These are phyloP conservation scores for Epichloe gansuensis DNA, from an alignment of 2,329 filamentous ascomycete genomes.

Conservation along the genomic window DNA sequence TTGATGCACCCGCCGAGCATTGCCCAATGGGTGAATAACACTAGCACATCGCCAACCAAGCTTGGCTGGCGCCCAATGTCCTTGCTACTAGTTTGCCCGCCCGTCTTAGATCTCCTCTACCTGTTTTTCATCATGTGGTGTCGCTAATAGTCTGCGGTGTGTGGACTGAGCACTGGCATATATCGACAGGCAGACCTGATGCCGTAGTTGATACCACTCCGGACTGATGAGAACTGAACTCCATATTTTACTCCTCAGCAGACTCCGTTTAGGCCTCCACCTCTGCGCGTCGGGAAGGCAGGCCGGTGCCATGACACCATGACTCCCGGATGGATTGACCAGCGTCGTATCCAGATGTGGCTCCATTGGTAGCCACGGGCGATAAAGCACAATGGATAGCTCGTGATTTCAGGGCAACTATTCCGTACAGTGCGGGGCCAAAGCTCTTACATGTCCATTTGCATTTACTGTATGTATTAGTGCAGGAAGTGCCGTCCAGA, in stretches of 20 bases:
- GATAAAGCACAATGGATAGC: neutral
- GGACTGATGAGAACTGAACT: neutral
- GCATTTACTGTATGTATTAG: neutral
- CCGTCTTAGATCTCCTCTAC: neutral
- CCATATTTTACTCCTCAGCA: neutral
- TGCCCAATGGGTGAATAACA: neutral
- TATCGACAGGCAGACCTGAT: no score
- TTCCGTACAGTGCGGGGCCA: neutral
- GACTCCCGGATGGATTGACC: conserved; percentile 2
- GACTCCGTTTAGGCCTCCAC: conserved; percentile 3
- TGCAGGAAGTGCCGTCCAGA: neutral
- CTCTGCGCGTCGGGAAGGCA: conserved; percentile 3
- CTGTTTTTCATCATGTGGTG: neutral
- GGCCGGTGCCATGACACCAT: conserved; percentile 3
- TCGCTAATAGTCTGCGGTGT: no score
- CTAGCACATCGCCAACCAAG: neutral
- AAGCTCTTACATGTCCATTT: neutral
- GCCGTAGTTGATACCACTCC: no score
- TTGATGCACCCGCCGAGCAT: neutral
- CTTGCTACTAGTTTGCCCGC: neutral
- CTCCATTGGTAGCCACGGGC: neutral
- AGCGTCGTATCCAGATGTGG: conserved; percentile 5
- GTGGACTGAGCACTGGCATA: no score
- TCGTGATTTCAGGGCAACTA: neutral
- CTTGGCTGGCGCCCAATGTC: neutral